Base-by-base conservation (phyloP, 495 filamentous ascomycete genomes). In the Cercophora newfieldiana region DNA sequence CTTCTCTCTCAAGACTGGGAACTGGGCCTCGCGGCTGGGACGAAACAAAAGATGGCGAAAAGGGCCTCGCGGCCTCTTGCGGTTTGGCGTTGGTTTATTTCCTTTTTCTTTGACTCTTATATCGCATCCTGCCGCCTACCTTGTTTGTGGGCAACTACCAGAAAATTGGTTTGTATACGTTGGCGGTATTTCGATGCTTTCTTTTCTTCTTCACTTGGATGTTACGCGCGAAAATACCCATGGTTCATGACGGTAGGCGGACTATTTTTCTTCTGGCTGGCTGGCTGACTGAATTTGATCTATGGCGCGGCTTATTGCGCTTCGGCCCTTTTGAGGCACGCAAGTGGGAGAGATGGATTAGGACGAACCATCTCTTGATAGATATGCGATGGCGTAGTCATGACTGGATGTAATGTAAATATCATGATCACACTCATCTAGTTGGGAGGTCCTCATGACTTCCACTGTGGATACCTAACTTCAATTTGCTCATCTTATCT, bases 1-100 rank as follows among this genome's bases (percentile, higher is more conserved):
- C 44, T 37, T 19, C 53, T 21, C 30, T n/a, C 68, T 67, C 63
- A 75, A 76, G 71, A 76, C 75, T 53, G n/a, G 60, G 69, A 75
- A 71, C 67, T 72, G 70, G 72, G 79, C 80, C 79, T 81, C 81
- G 72, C 81, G 79, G 79, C 77, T 78, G 73, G 68, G 66, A 67
- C 71, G 70, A 69, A 69, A 63, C 70, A 71, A 68, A 81, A 74
- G 75, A 78, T 66, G 72, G 73, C 67, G 19, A 62, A 66, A 65
- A 73, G 28, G 72, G 81, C 81, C 81, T 82, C 80, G 72, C 81
- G 81, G 80, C 80, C 77, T 37, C 56, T 74, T 51, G 65, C 47
- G 57, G 54, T 16, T 66, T 57, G 66, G 69, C 64, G 64, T 74
- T 69, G 63, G 50, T 55, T 66, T 67, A 69, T 67, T 64, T 25